Conservation (phyloP, 495 filamentous ascomycete genomes). For the Xylaria cubensis region DNA sequence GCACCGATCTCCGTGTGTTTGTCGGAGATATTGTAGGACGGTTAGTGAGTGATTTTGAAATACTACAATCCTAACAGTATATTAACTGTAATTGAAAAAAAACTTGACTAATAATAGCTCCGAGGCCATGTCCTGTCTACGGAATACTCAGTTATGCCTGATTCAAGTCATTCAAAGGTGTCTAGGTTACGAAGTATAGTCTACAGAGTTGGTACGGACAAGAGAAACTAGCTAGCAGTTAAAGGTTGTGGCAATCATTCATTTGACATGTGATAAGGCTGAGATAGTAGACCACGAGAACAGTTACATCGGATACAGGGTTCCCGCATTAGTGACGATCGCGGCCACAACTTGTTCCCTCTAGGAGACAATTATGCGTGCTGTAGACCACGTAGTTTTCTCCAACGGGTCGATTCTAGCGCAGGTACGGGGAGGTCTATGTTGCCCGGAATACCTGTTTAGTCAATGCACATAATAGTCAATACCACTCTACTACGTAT, state of each 20-base stretch:
- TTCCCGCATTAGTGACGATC: conserved; percentile 21
- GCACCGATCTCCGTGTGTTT: no score
- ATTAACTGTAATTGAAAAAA: no score
- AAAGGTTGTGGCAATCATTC: not conserved
- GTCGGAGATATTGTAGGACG: no score
- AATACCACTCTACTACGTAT: not conserved
- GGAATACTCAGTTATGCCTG: not conserved
- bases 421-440: not conserved
- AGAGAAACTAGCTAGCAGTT: not conserved
- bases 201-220: no score
- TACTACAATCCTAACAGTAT: not conserved
- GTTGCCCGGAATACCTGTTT: not conserved
- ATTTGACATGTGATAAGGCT: not conserved
- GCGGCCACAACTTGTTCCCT: not conserved
- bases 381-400: not conserved
- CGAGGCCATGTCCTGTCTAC: not conserved
- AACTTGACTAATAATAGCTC: no score
- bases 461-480: not conserved
- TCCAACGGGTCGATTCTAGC: not conserved
- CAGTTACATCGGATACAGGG: conserved; percentile 1
- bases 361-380: not conserved
- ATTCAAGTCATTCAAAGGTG: not conserved
- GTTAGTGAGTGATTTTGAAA: not conserved
- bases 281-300: not conserved
- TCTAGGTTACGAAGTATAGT: not conserved